phyloP scores from a whole-genome alignment of 495 filamentous ascomycete genomes.

The Aspergillus olivimuriae region DNA sequence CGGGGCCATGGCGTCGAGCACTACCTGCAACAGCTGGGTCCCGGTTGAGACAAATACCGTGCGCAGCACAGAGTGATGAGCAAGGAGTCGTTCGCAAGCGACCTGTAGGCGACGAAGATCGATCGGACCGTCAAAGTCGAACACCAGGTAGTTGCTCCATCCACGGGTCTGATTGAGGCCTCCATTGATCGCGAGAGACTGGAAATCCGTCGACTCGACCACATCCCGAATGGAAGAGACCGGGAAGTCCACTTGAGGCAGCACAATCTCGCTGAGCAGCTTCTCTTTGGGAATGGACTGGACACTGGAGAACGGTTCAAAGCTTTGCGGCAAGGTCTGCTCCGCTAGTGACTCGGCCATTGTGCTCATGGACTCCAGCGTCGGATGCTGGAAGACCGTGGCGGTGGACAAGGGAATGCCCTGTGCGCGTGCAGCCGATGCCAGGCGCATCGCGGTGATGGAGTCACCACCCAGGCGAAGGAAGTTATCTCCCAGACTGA shows the following conservation, averaged over 20 bases:
- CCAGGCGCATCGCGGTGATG: conserved; percentile 51
- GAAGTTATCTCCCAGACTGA: conserved; percentile 30
- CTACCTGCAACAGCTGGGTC: conserved; percentile 34
- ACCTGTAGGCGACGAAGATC: conserved; percentile 11
- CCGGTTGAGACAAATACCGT: conserved; percentile 43
- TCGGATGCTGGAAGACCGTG: conserved; percentile 27
- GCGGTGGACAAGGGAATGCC: conserved; percentile 19
- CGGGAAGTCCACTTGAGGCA: conserved; percentile 5
- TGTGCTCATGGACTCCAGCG: conserved; percentile 17
- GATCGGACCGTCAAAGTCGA: conserved; percentile 8
- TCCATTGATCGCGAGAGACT: conserved; percentile 10
- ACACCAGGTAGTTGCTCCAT: conserved; percentile 11
- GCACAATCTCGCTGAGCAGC: conserved; percentile 8
- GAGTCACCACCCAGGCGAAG: conserved; percentile 52
- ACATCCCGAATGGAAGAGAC: conserved; percentile 6
- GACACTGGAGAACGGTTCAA: conserved; percentile 19
- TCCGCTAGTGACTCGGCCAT: conserved; percentile 10
- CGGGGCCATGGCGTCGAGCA: conserved; percentile 21
- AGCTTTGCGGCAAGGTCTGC: conserved; percentile 4
- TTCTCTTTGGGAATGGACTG: conserved; percentile 18
- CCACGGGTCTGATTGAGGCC: conserved; percentile 10
- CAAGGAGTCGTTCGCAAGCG: conserved; percentile 41
- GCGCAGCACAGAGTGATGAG: conserved; percentile 37
- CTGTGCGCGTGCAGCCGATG: conserved; percentile 22
- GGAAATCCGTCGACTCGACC: conserved; percentile 12